Conservation (phyloP, 371 early-diverging fungal species). For the Apophysomyces trapeziformis region DNA sequence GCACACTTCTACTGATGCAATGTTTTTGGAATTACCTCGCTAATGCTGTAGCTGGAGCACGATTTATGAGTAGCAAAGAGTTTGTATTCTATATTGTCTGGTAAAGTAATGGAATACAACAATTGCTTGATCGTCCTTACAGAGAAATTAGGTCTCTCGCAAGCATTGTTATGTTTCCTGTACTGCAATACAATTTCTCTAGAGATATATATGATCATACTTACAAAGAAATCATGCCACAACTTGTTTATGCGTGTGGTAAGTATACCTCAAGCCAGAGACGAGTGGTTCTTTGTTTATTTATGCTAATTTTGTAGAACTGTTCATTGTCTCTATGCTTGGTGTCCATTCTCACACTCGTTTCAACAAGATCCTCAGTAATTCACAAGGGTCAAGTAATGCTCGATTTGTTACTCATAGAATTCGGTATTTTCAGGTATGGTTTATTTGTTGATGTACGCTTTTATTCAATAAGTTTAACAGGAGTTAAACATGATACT, state of each 20-base stretch:
- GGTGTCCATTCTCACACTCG: slow-evolving; percentile 52
- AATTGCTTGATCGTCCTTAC: neutral
- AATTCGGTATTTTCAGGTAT: slow-evolving; percentile 45
- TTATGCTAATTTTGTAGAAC: slow-evolving; percentile 23
- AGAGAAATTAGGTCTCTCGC: slow-evolving; percentile 32
- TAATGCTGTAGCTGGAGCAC: slow-evolving; percentile 48
- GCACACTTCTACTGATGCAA: slow-evolving; percentile 51
- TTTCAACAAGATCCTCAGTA: slow-evolving; percentile 40
- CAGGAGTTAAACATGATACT: slow-evolving; percentile 51
- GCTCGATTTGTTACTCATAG: slow-evolving; percentile 36
- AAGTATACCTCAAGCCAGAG: neutral
- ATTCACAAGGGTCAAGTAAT: slow-evolving; percentile 30
- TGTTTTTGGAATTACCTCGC: slow-evolving; percentile 63
- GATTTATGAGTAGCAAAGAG: slow-evolving; percentile 57
- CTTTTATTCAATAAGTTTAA: neutral
- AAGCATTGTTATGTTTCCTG: slow-evolving; percentile 43
- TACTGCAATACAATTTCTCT: slow-evolving; percentile 50
- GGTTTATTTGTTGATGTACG: neutral
- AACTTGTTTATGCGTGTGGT: slow-evolving; percentile 51
- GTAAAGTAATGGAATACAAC: slow-evolving; percentile 20
- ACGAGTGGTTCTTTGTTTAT: neutral
- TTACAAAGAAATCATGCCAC: slow-evolving; percentile 54
- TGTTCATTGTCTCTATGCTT: slow-evolving; percentile 40
- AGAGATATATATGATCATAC: slow-evolving; percentile 41
- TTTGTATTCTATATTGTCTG: slow-evolving; percentile 52